Percentiles rank a stretch among this genome's conserved stretches.
Evolutionary conservation across 768 basidiomycete genomes (phyloP).

Genomic region (Gloeophyllum trabeum): DNA sequence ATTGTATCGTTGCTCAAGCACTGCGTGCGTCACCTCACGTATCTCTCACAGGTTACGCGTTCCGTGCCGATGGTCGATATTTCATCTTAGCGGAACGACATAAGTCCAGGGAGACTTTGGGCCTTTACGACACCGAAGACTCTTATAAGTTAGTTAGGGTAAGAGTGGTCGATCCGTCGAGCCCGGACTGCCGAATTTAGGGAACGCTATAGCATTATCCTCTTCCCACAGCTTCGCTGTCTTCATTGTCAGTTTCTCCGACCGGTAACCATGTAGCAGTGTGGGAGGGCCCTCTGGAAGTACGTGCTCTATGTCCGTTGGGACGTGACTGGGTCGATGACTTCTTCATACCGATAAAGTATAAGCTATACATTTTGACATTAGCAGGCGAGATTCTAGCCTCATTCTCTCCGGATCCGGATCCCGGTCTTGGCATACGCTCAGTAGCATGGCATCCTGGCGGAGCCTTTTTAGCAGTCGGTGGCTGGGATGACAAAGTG

Average conservation of each 20-base stretch:
- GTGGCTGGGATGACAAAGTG: constrained; percentile 87
- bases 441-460: constrained; percentile 78
- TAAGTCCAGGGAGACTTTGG: constrained; percentile 79
- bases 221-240: constrained; percentile 60
- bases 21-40: neutral
- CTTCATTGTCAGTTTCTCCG: constrained; percentile 67
- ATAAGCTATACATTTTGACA: constrained; percentile 62
- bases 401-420: constrained; percentile 58
- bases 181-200: no score
- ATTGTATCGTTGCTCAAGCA: constrained; percentile 6
- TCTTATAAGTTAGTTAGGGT: constrained; percentile 68
- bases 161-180: no score
- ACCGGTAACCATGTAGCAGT: constrained; percentile 64
- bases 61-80: constrained; percentile 72
- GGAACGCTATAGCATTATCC: constrained; percentile 82
- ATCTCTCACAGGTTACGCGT: constrained; percentile 52
- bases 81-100: constrained; percentile 83
- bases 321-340: neutral
- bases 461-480: constrained; percentile 70
- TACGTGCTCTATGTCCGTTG: constrained; percentile 17
- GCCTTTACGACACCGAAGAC: constrained; percentile 69
- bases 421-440: constrained; percentile 80
- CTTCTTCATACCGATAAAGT: constrained; percentile 29
- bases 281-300: constrained; percentile 84
- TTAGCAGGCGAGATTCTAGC: constrained; percentile 54